phyloP scores from a whole-genome alignment of 805 yeast genomes.

The Yamadazyma phyllophila region DNA sequence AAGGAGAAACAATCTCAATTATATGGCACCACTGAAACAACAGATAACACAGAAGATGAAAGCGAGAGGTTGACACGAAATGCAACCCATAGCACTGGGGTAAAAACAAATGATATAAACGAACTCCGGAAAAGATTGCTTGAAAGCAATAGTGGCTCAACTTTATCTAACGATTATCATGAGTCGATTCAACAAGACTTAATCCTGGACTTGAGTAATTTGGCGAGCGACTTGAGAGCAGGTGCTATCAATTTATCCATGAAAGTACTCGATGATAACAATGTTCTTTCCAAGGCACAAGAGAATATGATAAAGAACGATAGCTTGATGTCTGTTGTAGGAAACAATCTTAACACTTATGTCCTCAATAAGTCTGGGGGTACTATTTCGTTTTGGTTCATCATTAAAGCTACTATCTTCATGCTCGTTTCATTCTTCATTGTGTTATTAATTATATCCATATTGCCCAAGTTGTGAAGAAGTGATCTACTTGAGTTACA shows the following conservation, averaged over 20 bases:
- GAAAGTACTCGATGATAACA: slow-evolving; percentile 33
- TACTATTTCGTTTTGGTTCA: slow-evolving; percentile 37
- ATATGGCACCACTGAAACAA: neutral
- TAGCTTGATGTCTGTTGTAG: slow-evolving; percentile 29
- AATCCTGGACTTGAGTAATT: slow-evolving; percentile 44
- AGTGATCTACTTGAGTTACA: no score
- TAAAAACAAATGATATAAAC: slow-evolving; percentile 5
- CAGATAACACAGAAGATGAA: neutral
- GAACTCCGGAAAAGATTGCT: slow-evolving; percentile 13
- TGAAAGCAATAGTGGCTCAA: slow-evolving; percentile 2
- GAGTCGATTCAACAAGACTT: slow-evolving; percentile 49
- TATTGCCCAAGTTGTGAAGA: slow-evolving; percentile 33
- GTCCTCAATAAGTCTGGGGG: slow-evolving; percentile 40
- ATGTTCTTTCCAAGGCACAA: slow-evolving; percentile 30
- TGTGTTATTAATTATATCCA: slow-evolving; percentile 32
- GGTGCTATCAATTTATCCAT: slow-evolving; percentile 45
- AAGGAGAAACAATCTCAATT: neutral
- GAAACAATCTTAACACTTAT: slow-evolving; percentile 36
- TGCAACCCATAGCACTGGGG: slow-evolving; percentile 4
- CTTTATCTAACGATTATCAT: slow-evolving; percentile 33
- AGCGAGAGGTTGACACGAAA: neutral
- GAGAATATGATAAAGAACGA: slow-evolving; percentile 34
- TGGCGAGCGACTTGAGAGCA: slow-evolving; percentile 47
- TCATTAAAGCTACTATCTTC: slow-evolving; percentile 29
- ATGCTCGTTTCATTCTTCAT: slow-evolving; percentile 27